Conservation (phyloP, 2,329 filamentous ascomycete genomes). For the Ceratocystis cacaofunesta region DNA sequence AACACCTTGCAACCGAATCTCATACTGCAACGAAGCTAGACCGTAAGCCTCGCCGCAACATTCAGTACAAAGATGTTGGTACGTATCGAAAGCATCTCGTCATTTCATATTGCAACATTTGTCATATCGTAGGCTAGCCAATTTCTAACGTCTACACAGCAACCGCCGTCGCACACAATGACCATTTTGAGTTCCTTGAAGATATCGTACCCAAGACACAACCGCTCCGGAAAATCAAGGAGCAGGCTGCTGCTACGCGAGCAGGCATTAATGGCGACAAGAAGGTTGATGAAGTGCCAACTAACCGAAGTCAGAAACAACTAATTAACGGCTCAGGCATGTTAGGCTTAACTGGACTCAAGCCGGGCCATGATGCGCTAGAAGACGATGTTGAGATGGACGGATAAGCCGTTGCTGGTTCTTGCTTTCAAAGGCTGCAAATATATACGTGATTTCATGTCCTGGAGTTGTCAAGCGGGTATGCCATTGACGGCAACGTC, state of each 20-base stretch:
- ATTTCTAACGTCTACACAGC: slow-evolving; percentile 30
- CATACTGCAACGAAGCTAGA: slow-evolving; percentile 83
- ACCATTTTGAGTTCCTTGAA: slow-evolving; percentile 87
- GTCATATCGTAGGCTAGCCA: neutral
- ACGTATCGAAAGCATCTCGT: slow-evolving; percentile 21
- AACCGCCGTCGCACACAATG: slow-evolving; percentile 69
- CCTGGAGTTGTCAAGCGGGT: neutral
- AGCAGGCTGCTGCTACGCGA: slow-evolving; percentile 37
- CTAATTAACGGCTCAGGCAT: slow-evolving; percentile 18
- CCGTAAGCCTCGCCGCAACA: slow-evolving; percentile 78
- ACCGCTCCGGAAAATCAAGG: slow-evolving; percentile 66
- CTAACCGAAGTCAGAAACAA: slow-evolving; percentile 17
- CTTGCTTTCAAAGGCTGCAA: neutral
- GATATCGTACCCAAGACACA: slow-evolving; percentile 82
- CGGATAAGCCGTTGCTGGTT: slow-evolving; percentile 29
- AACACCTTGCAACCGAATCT: slow-evolving; percentile 72
- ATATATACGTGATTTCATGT: neutral
- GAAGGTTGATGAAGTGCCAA: neutral
- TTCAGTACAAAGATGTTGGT: slow-evolving; percentile 93
- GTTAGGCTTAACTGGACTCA: slow-evolving; percentile 23
- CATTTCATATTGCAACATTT: neutral
- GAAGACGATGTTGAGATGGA: slow-evolving; percentile 41
- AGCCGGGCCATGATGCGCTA: slow-evolving; percentile 31
- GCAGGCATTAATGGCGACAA: slow-evolving; percentile 33
- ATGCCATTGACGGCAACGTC: neutral